phyloP scores from a whole-genome alignment of 2,329 filamentous ascomycete species.

The Penicillium paneum region DNA sequence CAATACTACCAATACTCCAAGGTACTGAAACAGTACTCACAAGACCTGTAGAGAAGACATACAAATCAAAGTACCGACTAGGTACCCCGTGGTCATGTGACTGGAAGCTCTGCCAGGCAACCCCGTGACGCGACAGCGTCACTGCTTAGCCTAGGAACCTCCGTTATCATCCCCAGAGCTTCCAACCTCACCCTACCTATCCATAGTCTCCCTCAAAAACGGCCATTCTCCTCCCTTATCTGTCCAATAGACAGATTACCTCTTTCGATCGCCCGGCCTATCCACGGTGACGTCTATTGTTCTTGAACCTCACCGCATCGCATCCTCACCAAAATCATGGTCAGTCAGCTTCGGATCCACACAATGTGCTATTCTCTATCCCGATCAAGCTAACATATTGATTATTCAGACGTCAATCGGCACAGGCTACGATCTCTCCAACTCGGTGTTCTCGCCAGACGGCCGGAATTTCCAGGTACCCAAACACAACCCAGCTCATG shows the following conservation, averaged over 20 bases:
- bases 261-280: neutral
- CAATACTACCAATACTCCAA: neutral
- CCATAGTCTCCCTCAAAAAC: neutral
- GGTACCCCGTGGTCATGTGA: slow-evolving; percentile 16
- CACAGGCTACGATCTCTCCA: slow-evolving; percentile 97
- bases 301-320: slow-evolving; percentile 7
- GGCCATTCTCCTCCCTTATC: neutral
- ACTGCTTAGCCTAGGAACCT: slow-evolving; percentile 12
- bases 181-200: slow-evolving; percentile 13
- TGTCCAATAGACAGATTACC: neutral
- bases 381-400: slow-evolving; percentile 15
- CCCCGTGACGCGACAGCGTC: slow-evolving; percentile 32
- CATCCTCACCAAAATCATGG: slow-evolving; percentile 18
- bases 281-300: slow-evolving; percentile 3
- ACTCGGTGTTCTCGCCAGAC: slow-evolving; percentile 99
- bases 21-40: neutral
- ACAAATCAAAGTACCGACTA: neutral
- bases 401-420: slow-evolving; percentile 87
- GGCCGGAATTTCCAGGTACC: slow-evolving; percentile 94
- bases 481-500: neutral
- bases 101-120: slow-evolving; percentile 24
- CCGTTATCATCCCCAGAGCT: slow-evolving; percentile 24
- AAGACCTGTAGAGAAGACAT: neutral
- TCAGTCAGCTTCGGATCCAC: slow-evolving; percentile 4
- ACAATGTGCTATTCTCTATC: neutral